Conservation (phyloP, 2,329 filamentous ascomycete genomes). For the Cladosporium sp. region DNA sequence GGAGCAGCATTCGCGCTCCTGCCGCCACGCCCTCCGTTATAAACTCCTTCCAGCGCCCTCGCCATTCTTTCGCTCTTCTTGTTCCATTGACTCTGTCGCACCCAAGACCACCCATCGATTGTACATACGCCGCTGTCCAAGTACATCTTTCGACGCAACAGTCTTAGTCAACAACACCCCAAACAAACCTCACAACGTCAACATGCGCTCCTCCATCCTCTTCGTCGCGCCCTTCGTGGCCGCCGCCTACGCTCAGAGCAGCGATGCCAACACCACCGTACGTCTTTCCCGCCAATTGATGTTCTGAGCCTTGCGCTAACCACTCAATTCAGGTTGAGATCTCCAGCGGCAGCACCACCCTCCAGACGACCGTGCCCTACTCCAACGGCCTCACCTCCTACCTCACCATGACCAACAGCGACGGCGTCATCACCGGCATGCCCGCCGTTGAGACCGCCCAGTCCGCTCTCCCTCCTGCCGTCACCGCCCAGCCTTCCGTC, state of each 20-base stretch:
- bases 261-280: constrained; percentile 15
- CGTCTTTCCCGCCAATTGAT: neutral
- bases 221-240: constrained; percentile 38
- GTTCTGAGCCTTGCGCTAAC: no score
- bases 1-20: neutral
- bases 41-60: neutral
- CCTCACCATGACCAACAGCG: constrained; percentile 43
- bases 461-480: constrained; percentile 32
- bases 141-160: neutral
- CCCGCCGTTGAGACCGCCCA: constrained; percentile 38
- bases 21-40: neutral
- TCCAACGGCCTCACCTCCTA: constrained; percentile 39
- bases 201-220: constrained; percentile 43
- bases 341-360: constrained; percentile 13
- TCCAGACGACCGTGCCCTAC: constrained; percentile 28
- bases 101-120: constrained; percentile 2
- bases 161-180: neutral
- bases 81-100: neutral
- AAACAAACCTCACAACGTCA: constrained; percentile 20
- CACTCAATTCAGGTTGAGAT: constrained; percentile 12
- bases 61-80: neutral
- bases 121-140: neutral
- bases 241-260: constrained; percentile 35
- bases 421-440: constrained; percentile 45
- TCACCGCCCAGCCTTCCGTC: constrained; percentile 33